phyloP scores from a whole-genome alignment of 2,329 filamentous ascomycete genomes.

The Cadophora sp. region DNA sequence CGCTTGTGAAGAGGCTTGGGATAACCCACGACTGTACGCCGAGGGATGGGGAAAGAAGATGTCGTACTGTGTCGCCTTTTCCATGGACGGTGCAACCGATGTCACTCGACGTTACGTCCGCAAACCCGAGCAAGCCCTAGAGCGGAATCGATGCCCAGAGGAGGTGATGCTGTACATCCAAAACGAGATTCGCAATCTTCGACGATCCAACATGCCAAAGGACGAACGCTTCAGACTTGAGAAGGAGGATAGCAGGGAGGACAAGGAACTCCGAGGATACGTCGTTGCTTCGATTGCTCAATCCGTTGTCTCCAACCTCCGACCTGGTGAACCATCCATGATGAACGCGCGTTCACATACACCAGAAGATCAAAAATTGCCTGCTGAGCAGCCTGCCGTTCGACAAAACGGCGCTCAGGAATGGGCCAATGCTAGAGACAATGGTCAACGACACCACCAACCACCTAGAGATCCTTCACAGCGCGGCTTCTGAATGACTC shows the following conservation, averaged over 20 bases:
- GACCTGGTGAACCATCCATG: constrained; percentile 35
- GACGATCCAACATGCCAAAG: constrained; percentile 84
- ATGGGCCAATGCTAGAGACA: constrained; percentile 56
- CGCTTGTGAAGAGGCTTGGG: constrained; percentile 92
- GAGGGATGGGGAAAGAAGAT: constrained; percentile 97
- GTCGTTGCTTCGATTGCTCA: constrained; percentile 77
- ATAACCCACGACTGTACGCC: constrained; percentile 89
- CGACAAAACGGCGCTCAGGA: constrained; percentile 58
- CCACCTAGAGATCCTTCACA: constrained; percentile 52
- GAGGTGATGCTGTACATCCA: constrained; percentile 91
- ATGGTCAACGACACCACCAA: constrained; percentile 47
- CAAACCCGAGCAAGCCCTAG: constrained; percentile 73
- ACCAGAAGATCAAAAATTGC: constrained; percentile 64
- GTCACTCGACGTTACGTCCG: constrained; percentile 73
- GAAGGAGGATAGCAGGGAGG: constrained; percentile 79
- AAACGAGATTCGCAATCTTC: constrained; percentile 86
- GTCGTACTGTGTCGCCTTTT: constrained; percentile 96
- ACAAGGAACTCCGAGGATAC: constrained; percentile 75
- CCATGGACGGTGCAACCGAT: constrained; percentile 79
- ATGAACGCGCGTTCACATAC: constrained; percentile 28
- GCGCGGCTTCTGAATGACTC: constrained; percentile 43
- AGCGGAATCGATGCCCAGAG: constrained; percentile 82
- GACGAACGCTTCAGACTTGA: constrained; percentile 82
- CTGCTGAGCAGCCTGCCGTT: constrained; percentile 61
- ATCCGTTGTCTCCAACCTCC: constrained; percentile 56